Conservation (phyloP, 345 rosid genomes). For the Syzygium grande region DNA sequence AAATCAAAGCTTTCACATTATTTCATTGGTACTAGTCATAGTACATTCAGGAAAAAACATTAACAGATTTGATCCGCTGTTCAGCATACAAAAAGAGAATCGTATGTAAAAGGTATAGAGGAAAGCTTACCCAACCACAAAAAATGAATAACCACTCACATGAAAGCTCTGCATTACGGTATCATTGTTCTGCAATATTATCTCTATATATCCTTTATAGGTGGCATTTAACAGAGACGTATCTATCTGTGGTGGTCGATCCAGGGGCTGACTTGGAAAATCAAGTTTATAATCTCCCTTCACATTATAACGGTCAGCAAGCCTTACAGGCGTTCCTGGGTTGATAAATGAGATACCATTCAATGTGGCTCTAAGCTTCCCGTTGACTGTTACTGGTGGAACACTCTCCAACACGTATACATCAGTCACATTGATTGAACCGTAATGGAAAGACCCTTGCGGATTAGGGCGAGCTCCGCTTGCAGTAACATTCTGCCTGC, state of each 20-base stretch:
- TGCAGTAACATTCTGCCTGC: constrained; percentile 78
- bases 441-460: constrained; percentile 92
- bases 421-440: constrained; percentile 70
- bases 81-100: background rate
- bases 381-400: constrained; percentile 54
- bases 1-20: background rate
- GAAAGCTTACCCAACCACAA: constrained; percentile 70
- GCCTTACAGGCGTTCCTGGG: constrained; percentile 61
- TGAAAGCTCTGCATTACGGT: constrained; percentile 88
- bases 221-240: constrained; percentile 81
- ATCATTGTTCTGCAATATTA: constrained; percentile 84
- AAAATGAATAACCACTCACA: constrained; percentile 77
- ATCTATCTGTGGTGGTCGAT: constrained; percentile 43
- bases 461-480: constrained; percentile 99
- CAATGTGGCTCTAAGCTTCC: constrained; percentile 54
- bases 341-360: constrained; percentile 84
- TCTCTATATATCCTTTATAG: constrained; percentile 78
- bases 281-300: constrained; percentile 88
- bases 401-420: constrained; percentile 59
- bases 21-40: background rate
- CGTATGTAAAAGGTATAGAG: background rate
- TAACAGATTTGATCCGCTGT: background rate
- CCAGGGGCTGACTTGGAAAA: constrained; percentile 67
- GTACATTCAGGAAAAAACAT: background rate
- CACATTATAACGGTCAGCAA: constrained; percentile 61